Evolutionary conservation across 192 early-diverging fungal genomes (phyloP).

Genomic region (Backusella macrospora): DNA sequence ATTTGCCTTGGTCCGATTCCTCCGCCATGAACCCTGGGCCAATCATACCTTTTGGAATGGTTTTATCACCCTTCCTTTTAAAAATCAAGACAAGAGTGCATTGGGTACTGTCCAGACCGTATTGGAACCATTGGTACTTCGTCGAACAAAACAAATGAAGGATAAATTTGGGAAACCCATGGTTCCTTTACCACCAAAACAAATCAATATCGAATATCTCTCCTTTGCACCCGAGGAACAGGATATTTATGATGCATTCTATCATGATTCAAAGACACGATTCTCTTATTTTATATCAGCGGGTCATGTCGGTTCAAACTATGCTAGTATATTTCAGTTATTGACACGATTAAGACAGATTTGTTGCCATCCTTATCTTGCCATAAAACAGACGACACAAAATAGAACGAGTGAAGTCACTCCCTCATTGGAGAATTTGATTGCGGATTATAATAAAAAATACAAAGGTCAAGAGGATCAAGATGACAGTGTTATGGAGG

Average conservation of each 20-base stretch:
- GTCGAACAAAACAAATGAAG: conserved; percentile 84
- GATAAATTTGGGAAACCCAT: conserved; percentile 77
- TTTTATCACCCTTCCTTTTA: conserved; percentile 76
- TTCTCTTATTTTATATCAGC: conserved; percentile 59
- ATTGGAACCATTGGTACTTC: conserved; percentile 74
- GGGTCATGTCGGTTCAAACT: conserved; percentile 68
- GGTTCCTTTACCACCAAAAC: conserved; percentile 72
- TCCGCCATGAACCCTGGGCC: conserved; percentile 59
- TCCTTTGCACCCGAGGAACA: conserved; percentile 65
- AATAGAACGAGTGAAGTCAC: neutral
- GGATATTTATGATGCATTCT: conserved; percentile 70
- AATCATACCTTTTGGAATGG: conserved; percentile 77
- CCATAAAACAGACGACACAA: conserved; percentile 29
- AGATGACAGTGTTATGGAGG: neutral
- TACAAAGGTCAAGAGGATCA: neutral
- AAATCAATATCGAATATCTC: conserved; percentile 62
- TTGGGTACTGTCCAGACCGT: conserved; percentile 60
- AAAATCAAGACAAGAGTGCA: conserved; percentile 56
- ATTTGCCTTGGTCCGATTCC: conserved; percentile 82
- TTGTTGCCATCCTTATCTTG: conserved; percentile 66
- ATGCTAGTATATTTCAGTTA: conserved; percentile 70
- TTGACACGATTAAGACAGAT: conserved; percentile 66
- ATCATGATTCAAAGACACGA: conserved; percentile 66
- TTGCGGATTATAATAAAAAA: conserved; percentile 39
- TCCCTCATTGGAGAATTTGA: conserved; percentile 40